Base-by-base conservation (phyloP, 2,329 filamentous ascomycete genomes). In the Dothistroma septosporum region DNA sequence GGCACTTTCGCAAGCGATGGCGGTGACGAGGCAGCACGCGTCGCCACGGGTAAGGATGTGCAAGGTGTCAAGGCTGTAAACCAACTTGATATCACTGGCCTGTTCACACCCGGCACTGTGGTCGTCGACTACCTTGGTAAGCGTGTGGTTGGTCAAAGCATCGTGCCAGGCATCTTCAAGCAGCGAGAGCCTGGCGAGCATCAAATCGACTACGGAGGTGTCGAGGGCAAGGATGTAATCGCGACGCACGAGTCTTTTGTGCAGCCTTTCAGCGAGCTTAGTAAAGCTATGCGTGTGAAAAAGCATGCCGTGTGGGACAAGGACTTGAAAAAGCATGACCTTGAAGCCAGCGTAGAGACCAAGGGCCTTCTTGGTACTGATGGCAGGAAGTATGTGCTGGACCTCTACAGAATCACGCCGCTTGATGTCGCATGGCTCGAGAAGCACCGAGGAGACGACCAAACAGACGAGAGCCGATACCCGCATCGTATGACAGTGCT, bases 91-190 rank as follows among this genome's bases (percentile, higher is more conserved):
- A 96, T 99, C 67, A 87, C 91, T 60, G 92, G 91, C 19, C 83
- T 99, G 3, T 97, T 96, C 78, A 97, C 92, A 12, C 92, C 94
- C 0, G 95, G 93, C 58, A 99, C 94, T 1, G 91, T 97, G 9
- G 92, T 99, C 14, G 89, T 97, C 19, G 94, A 99, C 76, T 99
- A 97, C 73, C 85, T 97, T 41, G 94, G 95, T 71, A 97, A 96
- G 82, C 91, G 94, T 66, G 89, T 99, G 69, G 94, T 99, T 57
- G 94, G 91, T 37, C 94, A 99, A 79, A 97, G 92, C 72, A 97
- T 99, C 66, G 94, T 99, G 19, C 94, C 94, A 5, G 95, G 94
- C 61, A 99, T 99, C 72, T 99, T 99, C 84, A 97, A 97, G 81
- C 94, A 97, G 79, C 87, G 93, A 37, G 94, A 97, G 72, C 91